Evolutionary conservation across 2,329 filamentous ascomycete species (phyloP).

Genomic region (Coniochaeta prunicola): DNA sequence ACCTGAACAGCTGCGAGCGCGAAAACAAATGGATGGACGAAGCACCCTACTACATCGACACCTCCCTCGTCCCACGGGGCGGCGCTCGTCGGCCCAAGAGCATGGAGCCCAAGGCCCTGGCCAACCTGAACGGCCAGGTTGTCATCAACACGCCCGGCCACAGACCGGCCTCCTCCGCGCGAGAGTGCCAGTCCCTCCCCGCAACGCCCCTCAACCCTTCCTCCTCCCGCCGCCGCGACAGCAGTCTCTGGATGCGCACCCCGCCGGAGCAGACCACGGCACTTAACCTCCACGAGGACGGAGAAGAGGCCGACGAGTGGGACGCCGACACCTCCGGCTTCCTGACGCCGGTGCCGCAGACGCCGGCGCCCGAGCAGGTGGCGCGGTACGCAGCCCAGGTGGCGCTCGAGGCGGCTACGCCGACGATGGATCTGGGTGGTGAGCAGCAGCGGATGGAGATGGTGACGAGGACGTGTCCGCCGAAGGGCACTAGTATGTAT

Average conservation of each 20-base stretch:
- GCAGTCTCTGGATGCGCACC: slow-evolving; percentile 46
- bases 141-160: slow-evolving; percentile 33
- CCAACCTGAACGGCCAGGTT: slow-evolving; percentile 61
- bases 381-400: slow-evolving; percentile 43
- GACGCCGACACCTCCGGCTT: slow-evolving; percentile 24
- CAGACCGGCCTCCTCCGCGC: slow-evolving; percentile 20
- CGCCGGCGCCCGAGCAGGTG: slow-evolving; percentile 47
- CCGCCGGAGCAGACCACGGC: slow-evolving; percentile 31
- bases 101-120: slow-evolving; percentile 68
- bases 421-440: slow-evolving; percentile 19
- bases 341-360: slow-evolving; percentile 51
- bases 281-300: slow-evolving; percentile 14
- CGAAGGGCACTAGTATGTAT: slow-evolving; percentile 32
- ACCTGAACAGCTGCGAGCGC: slow-evolving; percentile 56
- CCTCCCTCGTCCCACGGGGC: slow-evolving; percentile 58
- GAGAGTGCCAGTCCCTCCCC: slow-evolving; percentile 32
- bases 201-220: slow-evolving; percentile 31
- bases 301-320: slow-evolving; percentile 29
- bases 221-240: slow-evolving; percentile 36
- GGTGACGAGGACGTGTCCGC: slow-evolving; percentile 47
- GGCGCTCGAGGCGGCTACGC: slow-evolving; percentile 34
- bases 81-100: slow-evolving; percentile 68
- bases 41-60: slow-evolving; percentile 60
- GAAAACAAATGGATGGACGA: slow-evolving; percentile 74
- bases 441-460: slow-evolving; percentile 23